phyloP scores from a whole-genome alignment of 1,284 basidiomycete species.

The Agroathelia rolfsii region DNA sequence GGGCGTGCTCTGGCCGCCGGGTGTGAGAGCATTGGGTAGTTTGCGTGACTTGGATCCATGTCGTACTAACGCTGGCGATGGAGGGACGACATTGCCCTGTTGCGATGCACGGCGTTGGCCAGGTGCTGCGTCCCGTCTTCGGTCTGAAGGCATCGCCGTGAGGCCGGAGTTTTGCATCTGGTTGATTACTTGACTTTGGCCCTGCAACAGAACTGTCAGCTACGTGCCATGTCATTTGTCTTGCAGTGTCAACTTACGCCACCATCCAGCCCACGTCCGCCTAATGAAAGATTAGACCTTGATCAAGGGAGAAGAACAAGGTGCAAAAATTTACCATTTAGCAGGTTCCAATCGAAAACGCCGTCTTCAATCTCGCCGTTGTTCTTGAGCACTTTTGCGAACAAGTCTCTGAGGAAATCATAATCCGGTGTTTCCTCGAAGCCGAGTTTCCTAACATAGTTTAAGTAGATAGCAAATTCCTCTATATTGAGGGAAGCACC shows the following conservation, averaged over 20 bases:
- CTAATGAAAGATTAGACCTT: conserved; percentile 25
- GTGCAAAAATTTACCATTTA: conserved; percentile 44
- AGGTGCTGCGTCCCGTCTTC: conserved; percentile 33
- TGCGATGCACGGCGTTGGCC: conserved; percentile 47
- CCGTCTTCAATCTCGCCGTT: conserved; percentile 83
- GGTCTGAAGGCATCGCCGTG: conserved; percentile 33
- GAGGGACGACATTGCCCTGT: conserved; percentile 46
- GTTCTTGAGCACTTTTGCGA: conserved; percentile 86
- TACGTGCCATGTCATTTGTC: conserved; percentile 1
- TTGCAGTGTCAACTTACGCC: conserved; percentile 54
- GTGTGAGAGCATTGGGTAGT: conserved; percentile 42
- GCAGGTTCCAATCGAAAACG: conserved; percentile 83
- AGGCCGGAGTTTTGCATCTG: conserved; percentile 49
- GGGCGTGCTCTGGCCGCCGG: conserved; percentile 47
- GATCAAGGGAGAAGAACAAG: conserved; percentile 6
- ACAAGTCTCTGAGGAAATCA: conserved; percentile 88
- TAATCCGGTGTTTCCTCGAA: conserved; percentile 96
- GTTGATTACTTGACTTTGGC: conserved; percentile 49
- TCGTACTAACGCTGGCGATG: conserved; percentile 67
- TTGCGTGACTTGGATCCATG: conserved; percentile 60
- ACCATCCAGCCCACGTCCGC: conserved; percentile 97
- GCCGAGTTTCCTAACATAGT: conserved; percentile 81
- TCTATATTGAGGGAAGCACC: conserved; percentile 33
- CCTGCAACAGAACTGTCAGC: conserved; percentile 23
- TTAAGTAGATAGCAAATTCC: conserved; percentile 83